Evolutionary conservation across 78 protist genomes (phyloP), one percentile per base, ranked within the genome.

Genomic region (Monosiga brevicollis): DNA sequence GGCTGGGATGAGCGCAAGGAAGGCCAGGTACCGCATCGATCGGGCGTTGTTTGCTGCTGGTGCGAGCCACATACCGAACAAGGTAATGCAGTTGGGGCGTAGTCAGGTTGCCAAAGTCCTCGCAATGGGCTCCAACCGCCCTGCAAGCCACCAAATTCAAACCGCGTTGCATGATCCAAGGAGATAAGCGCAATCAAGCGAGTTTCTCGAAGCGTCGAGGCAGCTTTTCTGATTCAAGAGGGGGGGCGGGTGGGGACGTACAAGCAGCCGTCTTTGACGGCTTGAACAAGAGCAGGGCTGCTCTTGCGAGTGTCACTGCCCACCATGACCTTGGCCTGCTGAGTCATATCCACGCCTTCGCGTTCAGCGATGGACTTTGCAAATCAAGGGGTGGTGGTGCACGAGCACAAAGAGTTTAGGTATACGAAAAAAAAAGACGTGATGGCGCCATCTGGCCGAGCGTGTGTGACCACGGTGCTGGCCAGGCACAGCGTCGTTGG

Each of bases 41-140:
- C 15, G 62, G 62, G 62, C 15, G 62, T 20, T 49, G 62, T 15
- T 49, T 49, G 62, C 15, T 49, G 62, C 62, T 20, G 62, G 62
- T 15, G 15, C 62, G 62, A 15, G 62, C 15, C 35, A 10, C 15
- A 20, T 34, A n/a, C 37, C 90, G 74, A 36, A 84, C 88, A 29
- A 83, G 6, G 78, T 75, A 89, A 77, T 91, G 94, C 32, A 91
- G 84, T 71, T 84, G 91, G 10, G 94, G 94, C 29, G 94, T 91
- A 24, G 91, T 87, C 37, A 91, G 72, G 42, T 83, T 40, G 35
- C 94, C 94, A 24, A 25, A 0, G 42, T 83, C 87, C 35, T 15
- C 37, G 42, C 34, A 24, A n/a, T 6, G 74, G 25, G 73, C 86
- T 1, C 25, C 41, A 1, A 80, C 77, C 29, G 81, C 85, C 0